Evolutionary conservation across 2,329 filamentous ascomycete species (phyloP).

Genomic region (Alternaria sp.): DNA sequence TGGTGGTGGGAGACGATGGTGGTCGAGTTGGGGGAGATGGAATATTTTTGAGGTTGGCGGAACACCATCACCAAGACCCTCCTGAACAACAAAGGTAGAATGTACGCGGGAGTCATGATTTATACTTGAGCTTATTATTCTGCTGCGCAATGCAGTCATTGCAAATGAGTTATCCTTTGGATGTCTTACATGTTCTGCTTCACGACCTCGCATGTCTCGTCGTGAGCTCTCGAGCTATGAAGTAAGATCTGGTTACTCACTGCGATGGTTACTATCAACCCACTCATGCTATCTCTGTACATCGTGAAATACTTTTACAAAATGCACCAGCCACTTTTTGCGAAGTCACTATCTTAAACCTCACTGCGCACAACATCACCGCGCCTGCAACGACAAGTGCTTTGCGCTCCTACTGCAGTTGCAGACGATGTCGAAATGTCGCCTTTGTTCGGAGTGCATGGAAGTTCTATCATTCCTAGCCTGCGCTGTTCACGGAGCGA

Average conservation of each 20-base stretch:
- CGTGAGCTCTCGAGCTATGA: neutral
- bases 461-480: neutral
- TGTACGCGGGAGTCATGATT: no score
- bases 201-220: neutral
- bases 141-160: accelerated
- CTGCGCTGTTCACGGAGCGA: neutral
- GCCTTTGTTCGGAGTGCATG: neutral
- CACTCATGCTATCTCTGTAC: neutral
- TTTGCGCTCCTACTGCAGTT: neutral
- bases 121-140: no score
- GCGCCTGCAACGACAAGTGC: neutral
- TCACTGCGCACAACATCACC: neutral
- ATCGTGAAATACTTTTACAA: neutral
- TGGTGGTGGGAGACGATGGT: neutral
- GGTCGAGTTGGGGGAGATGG: neutral
- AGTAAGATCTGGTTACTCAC: neutral
- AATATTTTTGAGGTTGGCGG: neutral
- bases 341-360: neutral
- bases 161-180: neutral
- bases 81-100: no score
- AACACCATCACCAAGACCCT: neutral
- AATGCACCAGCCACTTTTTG: neutral
- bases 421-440: neutral
- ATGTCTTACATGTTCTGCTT: neutral
- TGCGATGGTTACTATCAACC: neutral